Conservation (phyloP, 2,329 filamentous ascomycete genomes). For the Cercospora zeae-maydis region DNA sequence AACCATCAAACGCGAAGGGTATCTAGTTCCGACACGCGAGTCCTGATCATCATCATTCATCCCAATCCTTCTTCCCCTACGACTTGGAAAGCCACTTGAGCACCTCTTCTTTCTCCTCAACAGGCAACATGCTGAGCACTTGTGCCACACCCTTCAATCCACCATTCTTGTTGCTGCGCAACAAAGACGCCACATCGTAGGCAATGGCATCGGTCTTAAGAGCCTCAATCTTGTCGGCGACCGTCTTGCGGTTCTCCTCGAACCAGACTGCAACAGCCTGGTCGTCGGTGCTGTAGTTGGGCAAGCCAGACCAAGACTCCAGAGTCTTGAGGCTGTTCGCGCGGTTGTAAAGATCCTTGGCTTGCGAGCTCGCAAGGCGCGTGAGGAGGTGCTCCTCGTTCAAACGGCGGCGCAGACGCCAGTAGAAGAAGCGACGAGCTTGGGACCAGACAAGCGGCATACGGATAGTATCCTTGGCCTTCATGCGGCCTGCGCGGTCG, state of each 20-base stretch:
- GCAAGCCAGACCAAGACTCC: conserved; percentile 75
- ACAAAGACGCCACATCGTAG: conserved; percentile 64
- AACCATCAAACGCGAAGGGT: neutral
- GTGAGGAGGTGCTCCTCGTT: conserved; percentile 97
- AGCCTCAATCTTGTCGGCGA: conserved; percentile 78
- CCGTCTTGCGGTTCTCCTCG: conserved; percentile 82
- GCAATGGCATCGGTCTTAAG: conserved; percentile 74
- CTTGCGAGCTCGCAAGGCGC: conserved; percentile 62
- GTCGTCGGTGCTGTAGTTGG: conserved; percentile 75
- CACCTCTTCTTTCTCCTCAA: conserved; percentile 81
- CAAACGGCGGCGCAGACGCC: conserved; percentile 92
- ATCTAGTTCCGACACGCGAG: neutral
- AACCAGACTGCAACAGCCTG: conserved; percentile 89
- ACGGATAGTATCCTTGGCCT: conserved; percentile 93
- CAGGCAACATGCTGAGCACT: conserved; percentile 79
- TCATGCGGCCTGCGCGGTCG: conserved; percentile 94
- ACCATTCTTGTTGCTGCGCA: conserved; percentile 63
- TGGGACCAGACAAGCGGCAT: conserved; percentile 80
- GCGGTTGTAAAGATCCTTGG: conserved; percentile 43
- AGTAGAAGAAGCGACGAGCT: conserved; percentile 97
- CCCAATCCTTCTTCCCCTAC: conserved; percentile 25
- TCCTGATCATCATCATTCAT: neutral
- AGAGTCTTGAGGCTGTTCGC: conserved; percentile 65
- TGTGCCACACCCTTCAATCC: conserved; percentile 83
- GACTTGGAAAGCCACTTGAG: conserved; percentile 54